phyloP scores from a whole-genome alignment of 441 rosid genomes.

The Arabidopsis lyrata region DNA sequence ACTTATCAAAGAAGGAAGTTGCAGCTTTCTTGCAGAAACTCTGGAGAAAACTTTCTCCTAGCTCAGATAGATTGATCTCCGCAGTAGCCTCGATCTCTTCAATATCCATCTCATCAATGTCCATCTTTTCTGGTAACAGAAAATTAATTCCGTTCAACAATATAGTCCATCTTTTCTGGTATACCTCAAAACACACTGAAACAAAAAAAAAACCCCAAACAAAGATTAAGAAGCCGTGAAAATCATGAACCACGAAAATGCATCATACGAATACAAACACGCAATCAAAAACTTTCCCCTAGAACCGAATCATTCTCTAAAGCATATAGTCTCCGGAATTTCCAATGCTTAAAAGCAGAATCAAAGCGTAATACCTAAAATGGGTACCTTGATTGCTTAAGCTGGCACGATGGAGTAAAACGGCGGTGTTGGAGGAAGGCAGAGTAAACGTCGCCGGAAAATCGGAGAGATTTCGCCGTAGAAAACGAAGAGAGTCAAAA shows the following conservation, averaged over 20 bases:
- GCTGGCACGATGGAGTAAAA: not conserved
- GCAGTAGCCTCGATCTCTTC: constrained; percentile 51
- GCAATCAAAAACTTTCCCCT: not conserved
- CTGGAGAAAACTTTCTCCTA: constrained; percentile 57
- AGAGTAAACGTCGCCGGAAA: constrained; percentile 12
- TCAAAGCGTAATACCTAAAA: constrained; percentile 20
- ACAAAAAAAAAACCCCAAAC: constrained; percentile 10
- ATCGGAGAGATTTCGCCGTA: not conserved
- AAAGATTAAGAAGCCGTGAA: not conserved
- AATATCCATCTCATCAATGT: constrained; percentile 44
- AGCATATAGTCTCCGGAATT: constrained; percentile 9
- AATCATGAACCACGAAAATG: constrained; percentile 14
- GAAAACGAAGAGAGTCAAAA: constrained; percentile 6
- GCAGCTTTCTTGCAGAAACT: constrained; percentile 70
- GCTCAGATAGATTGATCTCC: constrained; percentile 38
- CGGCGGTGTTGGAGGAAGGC: constrained; percentile 1
- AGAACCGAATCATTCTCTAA: not conserved
- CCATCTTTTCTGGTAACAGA: no score
- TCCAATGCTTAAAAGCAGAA: constrained; percentile 24
- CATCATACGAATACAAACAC: not conserved
- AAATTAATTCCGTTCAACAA: no score
- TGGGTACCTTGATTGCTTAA: constrained; percentile 1
- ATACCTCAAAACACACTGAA: constrained; percentile 19
- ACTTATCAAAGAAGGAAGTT: constrained; percentile 61
- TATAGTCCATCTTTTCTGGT: no score